Evolutionary conservation across 768 basidiomycete species (phyloP).

Genomic region (Pulveroboletus ravenelii): DNA sequence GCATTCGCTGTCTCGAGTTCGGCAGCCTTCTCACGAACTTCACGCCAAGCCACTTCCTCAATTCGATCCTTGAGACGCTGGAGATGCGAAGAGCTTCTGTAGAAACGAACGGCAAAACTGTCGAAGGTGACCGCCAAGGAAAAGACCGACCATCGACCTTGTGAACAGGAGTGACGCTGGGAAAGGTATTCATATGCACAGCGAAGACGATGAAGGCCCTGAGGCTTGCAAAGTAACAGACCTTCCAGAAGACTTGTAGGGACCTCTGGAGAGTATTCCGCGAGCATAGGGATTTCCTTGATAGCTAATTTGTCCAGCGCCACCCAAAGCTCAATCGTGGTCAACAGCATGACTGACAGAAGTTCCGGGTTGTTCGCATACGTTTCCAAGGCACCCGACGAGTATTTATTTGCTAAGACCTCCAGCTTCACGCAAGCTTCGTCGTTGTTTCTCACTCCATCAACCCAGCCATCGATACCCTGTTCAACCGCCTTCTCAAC

Average conservation of each 20-base stretch:
- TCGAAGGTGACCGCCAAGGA: constrained; percentile 7
- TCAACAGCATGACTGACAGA: constrained; percentile 41
- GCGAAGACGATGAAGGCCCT: constrained; percentile 27
- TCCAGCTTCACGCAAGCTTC: constrained; percentile 19
- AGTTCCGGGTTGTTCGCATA: constrained; percentile 37
- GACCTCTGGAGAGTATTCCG: constrained; percentile 33
- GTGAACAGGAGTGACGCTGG: constrained; percentile 22
- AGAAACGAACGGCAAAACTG: constrained; percentile 36
- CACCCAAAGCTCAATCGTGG: constrained; percentile 34
- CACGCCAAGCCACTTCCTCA: constrained; percentile 19
- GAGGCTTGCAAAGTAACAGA: constrained; percentile 28
- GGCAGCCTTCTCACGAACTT: constrained; percentile 20
- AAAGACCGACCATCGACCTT: constrained; percentile 23
- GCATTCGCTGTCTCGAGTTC: constrained; percentile 20
- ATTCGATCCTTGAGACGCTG: constrained; percentile 29
- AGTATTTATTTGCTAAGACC: constrained; percentile 27
- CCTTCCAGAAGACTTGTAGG: constrained; percentile 21
- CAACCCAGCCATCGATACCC: constrained; percentile 34
- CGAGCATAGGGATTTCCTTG: constrained; percentile 22
- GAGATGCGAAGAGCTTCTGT: constrained; percentile 18
- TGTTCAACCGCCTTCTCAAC: constrained; percentile 33
- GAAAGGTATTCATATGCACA: constrained; percentile 30
- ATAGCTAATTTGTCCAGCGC: constrained; percentile 29
- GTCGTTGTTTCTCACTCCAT: constrained; percentile 2
- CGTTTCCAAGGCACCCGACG: constrained; percentile 15